These are phyloP conservation scores for Chrysoporthe cubensis DNA, from an alignment of 2,329 filamentous ascomycete genomes.

Conservation along the genomic window DNA sequence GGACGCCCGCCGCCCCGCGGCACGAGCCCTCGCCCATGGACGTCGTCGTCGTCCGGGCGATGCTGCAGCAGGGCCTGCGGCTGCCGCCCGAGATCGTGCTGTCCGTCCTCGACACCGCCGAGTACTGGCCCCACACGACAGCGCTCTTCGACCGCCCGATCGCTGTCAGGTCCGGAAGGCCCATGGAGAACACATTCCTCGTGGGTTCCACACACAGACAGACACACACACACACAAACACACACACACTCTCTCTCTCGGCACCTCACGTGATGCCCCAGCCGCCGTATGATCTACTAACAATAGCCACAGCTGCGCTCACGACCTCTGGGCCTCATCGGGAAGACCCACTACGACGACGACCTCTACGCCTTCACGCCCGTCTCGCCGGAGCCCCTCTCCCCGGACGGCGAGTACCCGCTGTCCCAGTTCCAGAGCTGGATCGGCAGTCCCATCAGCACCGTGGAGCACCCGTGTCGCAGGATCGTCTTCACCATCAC, in stretches of 20 bases:
- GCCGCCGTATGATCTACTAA: constrained; percentile 9
- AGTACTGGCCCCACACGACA: constrained; percentile 63
- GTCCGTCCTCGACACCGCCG: constrained; percentile 60
- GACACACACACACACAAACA: no score
- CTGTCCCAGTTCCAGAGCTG: constrained; percentile 42
- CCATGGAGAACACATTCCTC: constrained; percentile 45
- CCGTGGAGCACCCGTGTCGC: constrained; percentile 54
- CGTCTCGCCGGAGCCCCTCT: constrained; percentile 26
- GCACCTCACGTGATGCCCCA: background rate
- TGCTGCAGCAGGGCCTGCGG: constrained; percentile 47
- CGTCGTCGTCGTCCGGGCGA: constrained; percentile 51
- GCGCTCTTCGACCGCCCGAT: constrained; percentile 34
- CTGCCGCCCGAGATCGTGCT: constrained; percentile 62
- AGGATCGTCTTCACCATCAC: constrained; percentile 64
- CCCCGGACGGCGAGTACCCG: constrained; percentile 36
- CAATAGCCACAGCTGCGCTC: constrained; percentile 43
- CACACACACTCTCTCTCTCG: no score
- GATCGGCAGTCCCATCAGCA: constrained; percentile 44
- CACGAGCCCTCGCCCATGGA: constrained; percentile 50
- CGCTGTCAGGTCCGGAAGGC: constrained; percentile 3
- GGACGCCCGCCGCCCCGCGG: background rate
- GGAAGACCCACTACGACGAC: constrained; percentile 34
- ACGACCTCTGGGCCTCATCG: constrained; percentile 44
- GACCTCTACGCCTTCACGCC: constrained; percentile 30
- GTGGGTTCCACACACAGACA: constrained; percentile 35